Percentiles rank a stretch among this genome's conserved stretches.
Evolutionary conservation across 2,329 filamentous ascomycete genomes (phyloP).

Genomic region (Aspergillus flavus): DNA sequence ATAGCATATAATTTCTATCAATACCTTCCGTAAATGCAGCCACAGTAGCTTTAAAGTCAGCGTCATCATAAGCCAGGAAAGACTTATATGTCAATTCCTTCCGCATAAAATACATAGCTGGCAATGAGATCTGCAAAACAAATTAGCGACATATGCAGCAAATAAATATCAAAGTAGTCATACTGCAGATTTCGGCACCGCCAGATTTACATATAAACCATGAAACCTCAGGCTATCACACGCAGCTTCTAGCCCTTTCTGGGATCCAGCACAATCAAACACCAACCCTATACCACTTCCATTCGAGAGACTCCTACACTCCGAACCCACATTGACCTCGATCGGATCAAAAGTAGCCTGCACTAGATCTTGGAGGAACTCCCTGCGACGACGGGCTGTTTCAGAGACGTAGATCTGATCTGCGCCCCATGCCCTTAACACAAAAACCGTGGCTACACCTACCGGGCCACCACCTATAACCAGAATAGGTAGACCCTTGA

Average conservation of each 20-base stretch:
- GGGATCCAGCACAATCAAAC: background rate
- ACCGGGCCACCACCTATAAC: background rate
- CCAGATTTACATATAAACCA: background rate
- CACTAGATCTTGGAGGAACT: background rate
- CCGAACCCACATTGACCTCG: background rate
- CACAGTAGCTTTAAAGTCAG: background rate
- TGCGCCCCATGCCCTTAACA: background rate
- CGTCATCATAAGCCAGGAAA: background rate
- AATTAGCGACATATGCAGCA: background rate
- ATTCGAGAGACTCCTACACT: background rate
- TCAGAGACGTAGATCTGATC: background rate
- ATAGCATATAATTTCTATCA: too few species aligned
- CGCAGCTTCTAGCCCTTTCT: background rate
- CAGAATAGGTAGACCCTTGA: background rate
- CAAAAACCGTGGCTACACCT: background rate
- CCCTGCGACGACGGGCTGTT: background rate
- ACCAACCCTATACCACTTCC: background rate
- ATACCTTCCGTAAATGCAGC: background rate
- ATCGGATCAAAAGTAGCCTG: background rate
- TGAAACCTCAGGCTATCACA: background rate
- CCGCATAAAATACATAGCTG: background rate
- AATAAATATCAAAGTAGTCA: background rate
- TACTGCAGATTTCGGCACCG: background rate
- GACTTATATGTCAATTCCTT: background rate
- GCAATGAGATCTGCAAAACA: background rate